Conservation (phyloP, 371 early-diverging fungal genomes). For the Apophysomyces elegans region DNA sequence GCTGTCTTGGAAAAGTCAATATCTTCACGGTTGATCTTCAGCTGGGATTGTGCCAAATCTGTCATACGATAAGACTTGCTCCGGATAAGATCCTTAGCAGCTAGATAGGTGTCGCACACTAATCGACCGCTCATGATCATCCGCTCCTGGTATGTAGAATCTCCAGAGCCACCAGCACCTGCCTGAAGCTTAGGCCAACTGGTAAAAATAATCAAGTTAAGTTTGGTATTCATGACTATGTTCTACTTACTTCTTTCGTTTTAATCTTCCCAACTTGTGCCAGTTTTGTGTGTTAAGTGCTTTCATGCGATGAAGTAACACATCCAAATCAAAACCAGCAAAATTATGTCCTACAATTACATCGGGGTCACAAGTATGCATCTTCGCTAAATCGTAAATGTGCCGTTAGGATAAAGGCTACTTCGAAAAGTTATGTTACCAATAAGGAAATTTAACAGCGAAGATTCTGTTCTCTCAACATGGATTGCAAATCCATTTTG, state of each 20-base stretch:
- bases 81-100: slow-evolving; percentile 85
- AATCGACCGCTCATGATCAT: slow-evolving; percentile 88
- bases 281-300: slow-evolving; percentile 62
- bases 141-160: slow-evolving; percentile 75
- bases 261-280: slow-evolving; percentile 78
- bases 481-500: slow-evolving; percentile 35
- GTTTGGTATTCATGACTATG: not conserved
- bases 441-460: slow-evolving; percentile 69
- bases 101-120: slow-evolving; percentile 93
- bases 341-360: slow-evolving; percentile 97
- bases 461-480: slow-evolving; percentile 65
- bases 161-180: slow-evolving; percentile 86
- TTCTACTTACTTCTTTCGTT: slow-evolving; percentile 67
- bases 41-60: slow-evolving; percentile 75
- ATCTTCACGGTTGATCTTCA: slow-evolving; percentile 84
- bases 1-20: slow-evolving; percentile 83
- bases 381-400: slow-evolving; percentile 50
- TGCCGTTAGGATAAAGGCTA: not conserved
- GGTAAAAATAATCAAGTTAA: slow-evolving; percentile 15
- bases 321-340: slow-evolving; percentile 90
- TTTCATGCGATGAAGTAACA: slow-evolving; percentile 94
- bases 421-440: slow-evolving; percentile 36
- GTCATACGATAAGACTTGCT: slow-evolving; percentile 90
- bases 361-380: slow-evolving; percentile 89
- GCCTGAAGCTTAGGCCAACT: slow-evolving; percentile 81